Conservation (phyloP, 208 protist species). For the Trypanosoma scelopori region DNA sequence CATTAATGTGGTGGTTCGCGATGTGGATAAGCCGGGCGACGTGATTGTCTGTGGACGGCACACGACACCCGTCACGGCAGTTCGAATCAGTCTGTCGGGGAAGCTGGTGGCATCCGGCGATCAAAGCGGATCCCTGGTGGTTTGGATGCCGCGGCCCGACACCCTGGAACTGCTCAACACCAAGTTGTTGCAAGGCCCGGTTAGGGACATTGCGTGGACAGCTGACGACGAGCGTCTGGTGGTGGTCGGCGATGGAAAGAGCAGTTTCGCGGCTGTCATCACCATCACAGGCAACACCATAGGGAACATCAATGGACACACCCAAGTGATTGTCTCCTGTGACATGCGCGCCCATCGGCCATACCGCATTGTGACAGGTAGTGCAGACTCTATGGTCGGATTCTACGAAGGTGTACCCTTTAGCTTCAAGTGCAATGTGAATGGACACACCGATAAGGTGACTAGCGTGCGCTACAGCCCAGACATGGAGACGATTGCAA, state of each 20-base stretch:
- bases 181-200: constrained; percentile 33
- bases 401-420: constrained; percentile 75
- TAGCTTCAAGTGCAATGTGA: constrained; percentile 43
- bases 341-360: constrained; percentile 46
- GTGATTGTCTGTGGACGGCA: constrained; percentile 30
- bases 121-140: constrained; percentile 39
- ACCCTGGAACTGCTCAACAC: constrained; percentile 35
- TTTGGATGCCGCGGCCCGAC: constrained; percentile 39
- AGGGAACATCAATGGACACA: constrained; percentile 54
- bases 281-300: constrained; percentile 37
- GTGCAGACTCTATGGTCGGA: constrained; percentile 43
- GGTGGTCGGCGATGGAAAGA: constrained; percentile 59
- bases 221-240: constrained; percentile 53
- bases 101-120: constrained; percentile 55
- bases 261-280: constrained; percentile 35
- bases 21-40: not conserved
- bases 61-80: constrained; percentile 41
- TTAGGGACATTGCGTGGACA: constrained; percentile 65
- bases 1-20: constrained; percentile 36
- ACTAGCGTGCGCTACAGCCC: constrained; percentile 68
- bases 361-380: constrained; percentile 49
- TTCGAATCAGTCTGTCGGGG: constrained; percentile 43
- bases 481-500: constrained; percentile 41
- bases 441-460: constrained; percentile 49
- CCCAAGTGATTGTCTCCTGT: constrained; percentile 39